phyloP scores from a whole-genome alignment of 371 early-diverging fungal genomes.

The Capillidium rhysosporum region DNA sequence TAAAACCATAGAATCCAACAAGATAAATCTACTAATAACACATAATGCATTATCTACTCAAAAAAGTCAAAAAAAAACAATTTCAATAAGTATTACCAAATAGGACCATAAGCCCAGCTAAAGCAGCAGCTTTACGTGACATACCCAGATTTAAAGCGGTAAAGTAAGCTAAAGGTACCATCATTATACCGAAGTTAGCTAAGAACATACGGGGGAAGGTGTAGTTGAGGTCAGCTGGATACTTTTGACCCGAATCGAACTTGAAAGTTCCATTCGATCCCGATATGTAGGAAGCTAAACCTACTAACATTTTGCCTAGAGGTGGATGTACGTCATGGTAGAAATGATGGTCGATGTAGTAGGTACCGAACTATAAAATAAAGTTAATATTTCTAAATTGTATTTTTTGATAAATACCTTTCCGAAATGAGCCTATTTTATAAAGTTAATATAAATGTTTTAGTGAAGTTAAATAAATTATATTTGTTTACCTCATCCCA shows the following conservation, averaged over 20 bases:
- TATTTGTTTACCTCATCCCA: slow-evolving; percentile 9
- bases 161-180: slow-evolving; percentile 86
- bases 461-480: neutral
- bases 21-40: slow-evolving; percentile 86
- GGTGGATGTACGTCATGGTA: slow-evolving; percentile 99
- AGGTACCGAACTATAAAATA: slow-evolving; percentile 59
- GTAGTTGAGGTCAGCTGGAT: slow-evolving; percentile 77
- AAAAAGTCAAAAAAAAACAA: neutral
- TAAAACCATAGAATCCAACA: slow-evolving; percentile 95
- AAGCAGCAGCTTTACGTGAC: slow-evolving; percentile 36
- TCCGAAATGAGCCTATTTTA: slow-evolving; percentile 12
- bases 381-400: neutral
- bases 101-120: slow-evolving; percentile 63
- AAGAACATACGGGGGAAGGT: slow-evolving; percentile 80
- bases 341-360: slow-evolving; percentile 86
- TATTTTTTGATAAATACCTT: slow-evolving; percentile 10
- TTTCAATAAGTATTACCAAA: slow-evolving; percentile 26
- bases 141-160: slow-evolving; percentile 66
- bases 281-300: slow-evolving; percentile 70
- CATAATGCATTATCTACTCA: slow-evolving; percentile 58
- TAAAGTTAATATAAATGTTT: neutral
- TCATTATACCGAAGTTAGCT: slow-evolving; percentile 78
- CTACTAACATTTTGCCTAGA: slow-evolving; percentile 96
- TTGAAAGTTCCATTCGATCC: slow-evolving; percentile 78
- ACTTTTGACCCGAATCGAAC: slow-evolving; percentile 59